A percentile compares a stretch with the other conserved stretches of the same genome.
Conservation (phyloP, 257 asterid genomes). For the Solanum stenotomum region DNA sequence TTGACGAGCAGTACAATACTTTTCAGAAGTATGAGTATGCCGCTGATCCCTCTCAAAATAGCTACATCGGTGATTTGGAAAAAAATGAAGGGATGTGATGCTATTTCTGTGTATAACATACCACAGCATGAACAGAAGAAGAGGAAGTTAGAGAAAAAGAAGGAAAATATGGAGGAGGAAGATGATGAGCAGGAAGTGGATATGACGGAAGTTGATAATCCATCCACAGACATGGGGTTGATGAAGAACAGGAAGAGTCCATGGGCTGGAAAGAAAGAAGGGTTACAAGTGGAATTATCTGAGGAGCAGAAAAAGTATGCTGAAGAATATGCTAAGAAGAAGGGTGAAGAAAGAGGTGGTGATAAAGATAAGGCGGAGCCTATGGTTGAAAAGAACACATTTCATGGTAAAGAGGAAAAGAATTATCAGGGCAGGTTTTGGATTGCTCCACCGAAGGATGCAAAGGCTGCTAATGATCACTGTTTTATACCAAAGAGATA, state of each 20-base stretch:
- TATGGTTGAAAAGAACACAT: slow-evolving; percentile 59
- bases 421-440: slow-evolving; percentile 98
- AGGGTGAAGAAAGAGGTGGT: slow-evolving; percentile 73
- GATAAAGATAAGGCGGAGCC: slow-evolving; percentile 55
- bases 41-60: slow-evolving; percentile 72
- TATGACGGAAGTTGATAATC: slow-evolving; percentile 51
- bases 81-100: slow-evolving; percentile 46
- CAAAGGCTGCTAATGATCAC: slow-evolving; percentile 86
- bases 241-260: slow-evolving; percentile 91
- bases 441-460: slow-evolving; percentile 94
- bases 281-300: slow-evolving; percentile 62
- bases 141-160: slow-evolving; percentile 72
- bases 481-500: slow-evolving; percentile 84
- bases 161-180: slow-evolving; percentile 54
- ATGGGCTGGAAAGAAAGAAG: slow-evolving; percentile 83
- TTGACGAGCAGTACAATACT: slow-evolving; percentile 94
- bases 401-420: slow-evolving; percentile 89
- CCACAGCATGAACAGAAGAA: slow-evolving; percentile 77
- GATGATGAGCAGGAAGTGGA: slow-evolving; percentile 34
- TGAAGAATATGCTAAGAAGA: slow-evolving; percentile 90
- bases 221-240: slow-evolving; percentile 72
- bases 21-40: slow-evolving; percentile 88
- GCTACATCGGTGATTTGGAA: slow-evolving; percentile 63
- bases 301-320: slow-evolving; percentile 99
- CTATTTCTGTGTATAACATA: slow-evolving; percentile 66